These are phyloP conservation scores for Sugiyamaella floridensis DNA, from an alignment of 805 yeast genomes.

Conservation along the genomic window DNA sequence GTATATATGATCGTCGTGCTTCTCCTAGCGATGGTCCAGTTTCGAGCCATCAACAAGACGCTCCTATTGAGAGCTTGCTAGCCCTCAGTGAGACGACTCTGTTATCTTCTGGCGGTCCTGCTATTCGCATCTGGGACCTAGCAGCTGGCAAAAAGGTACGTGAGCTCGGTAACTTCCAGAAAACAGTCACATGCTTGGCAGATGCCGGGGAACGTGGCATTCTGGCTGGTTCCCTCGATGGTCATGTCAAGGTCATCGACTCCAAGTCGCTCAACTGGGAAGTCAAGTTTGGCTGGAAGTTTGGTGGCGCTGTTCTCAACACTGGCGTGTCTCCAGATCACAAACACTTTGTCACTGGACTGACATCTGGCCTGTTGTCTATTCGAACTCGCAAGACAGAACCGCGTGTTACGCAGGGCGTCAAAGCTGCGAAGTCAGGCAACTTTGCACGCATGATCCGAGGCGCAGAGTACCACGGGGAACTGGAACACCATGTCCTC, in stretches of 20 bases:
- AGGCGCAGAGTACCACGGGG: slow-evolving; percentile 88
- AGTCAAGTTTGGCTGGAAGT: slow-evolving; percentile 95
- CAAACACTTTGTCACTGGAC: slow-evolving; percentile 88
- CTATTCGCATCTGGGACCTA: slow-evolving; percentile 86
- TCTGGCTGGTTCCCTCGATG: slow-evolving; percentile 91
- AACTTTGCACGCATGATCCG: slow-evolving; percentile 75
- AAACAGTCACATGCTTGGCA: slow-evolving; percentile 82
- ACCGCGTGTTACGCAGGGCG: slow-evolving; percentile 47
- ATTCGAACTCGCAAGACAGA: slow-evolving; percentile 78
- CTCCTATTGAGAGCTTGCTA: slow-evolving; percentile 80
- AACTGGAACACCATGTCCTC: slow-evolving; percentile 67
- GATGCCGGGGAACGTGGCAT: slow-evolving; percentile 70
- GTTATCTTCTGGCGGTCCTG: slow-evolving; percentile 76
- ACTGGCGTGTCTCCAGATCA: slow-evolving; percentile 83
- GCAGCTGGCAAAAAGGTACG: slow-evolving; percentile 64
- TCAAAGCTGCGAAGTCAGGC: slow-evolving; percentile 39
- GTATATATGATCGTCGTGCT: slow-evolving; percentile 76
- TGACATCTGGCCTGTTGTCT: slow-evolving; percentile 81
- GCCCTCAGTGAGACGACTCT: slow-evolving; percentile 70
- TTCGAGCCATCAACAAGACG: slow-evolving; percentile 58
- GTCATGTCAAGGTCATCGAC: slow-evolving; percentile 94
- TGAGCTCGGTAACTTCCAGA: slow-evolving; percentile 81
- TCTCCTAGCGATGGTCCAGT: slow-evolving; percentile 43
- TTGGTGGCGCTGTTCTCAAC: slow-evolving; percentile 84
- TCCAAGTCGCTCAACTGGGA: slow-evolving; percentile 59